phyloP scores from a whole-genome alignment of 139 green algal genomes.

The Monoraphidium neglectum region DNA sequence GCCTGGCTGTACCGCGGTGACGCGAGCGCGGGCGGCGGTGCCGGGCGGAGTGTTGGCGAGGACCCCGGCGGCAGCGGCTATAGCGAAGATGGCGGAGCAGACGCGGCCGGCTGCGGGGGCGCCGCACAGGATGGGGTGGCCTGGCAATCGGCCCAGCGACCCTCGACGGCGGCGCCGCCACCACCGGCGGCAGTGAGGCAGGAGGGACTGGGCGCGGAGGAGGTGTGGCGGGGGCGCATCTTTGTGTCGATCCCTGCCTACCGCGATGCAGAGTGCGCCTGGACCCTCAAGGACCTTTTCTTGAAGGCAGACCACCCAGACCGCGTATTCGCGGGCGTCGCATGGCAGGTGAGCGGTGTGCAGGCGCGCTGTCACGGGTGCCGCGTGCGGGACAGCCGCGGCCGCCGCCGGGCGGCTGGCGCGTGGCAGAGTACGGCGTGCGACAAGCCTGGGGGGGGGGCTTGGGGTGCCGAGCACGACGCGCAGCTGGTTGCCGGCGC shows the following conservation, averaged over 20 bases:
- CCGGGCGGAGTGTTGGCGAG: not conserved
- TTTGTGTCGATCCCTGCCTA: constrained; percentile 81
- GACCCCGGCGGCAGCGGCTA: not conserved
- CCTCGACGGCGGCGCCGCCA: not conserved
- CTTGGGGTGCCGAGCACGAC: too few relatives aligned
- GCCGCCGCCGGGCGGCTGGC: not conserved
- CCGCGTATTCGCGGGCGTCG: constrained; percentile 59
- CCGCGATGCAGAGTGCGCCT: constrained; percentile 70
- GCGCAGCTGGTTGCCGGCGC: too few relatives aligned
- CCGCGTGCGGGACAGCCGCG: not conserved
- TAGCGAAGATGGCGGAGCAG: not conserved
- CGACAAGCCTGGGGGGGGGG: too few relatives aligned
- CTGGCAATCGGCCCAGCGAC: not conserved
- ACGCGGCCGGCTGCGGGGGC: not conserved
- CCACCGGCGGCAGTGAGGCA: not conserved
- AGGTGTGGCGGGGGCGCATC: constrained; percentile 34
- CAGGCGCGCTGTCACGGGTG: not conserved
- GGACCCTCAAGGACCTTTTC: constrained; percentile 68
- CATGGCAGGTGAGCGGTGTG: constrained; percentile 65
- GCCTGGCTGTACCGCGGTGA: constrained; percentile 61
- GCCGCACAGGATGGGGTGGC: not conserved
- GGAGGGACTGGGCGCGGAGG: not conserved
- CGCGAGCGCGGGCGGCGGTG: not conserved
- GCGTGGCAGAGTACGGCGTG: too few relatives aligned
- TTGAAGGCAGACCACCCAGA: constrained; percentile 48